Conservation (phyloP, 305 asterid species). For the Solanum hybrid region DNA sequence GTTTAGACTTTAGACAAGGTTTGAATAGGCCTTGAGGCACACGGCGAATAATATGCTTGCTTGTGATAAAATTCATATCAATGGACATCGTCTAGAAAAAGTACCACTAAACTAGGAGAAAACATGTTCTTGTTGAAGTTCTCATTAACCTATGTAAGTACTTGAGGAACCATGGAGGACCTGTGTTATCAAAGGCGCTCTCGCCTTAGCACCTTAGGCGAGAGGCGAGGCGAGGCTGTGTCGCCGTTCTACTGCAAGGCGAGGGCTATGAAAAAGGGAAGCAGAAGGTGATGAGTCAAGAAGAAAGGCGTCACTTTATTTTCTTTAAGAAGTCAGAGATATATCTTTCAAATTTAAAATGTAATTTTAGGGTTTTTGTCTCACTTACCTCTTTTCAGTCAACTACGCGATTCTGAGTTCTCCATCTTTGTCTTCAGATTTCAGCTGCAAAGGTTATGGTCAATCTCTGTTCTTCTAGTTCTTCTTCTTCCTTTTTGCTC, state of each 20-base stretch:
- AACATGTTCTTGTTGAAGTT: neutral
- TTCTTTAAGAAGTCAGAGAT: neutral
- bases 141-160: neutral
- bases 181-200: neutral
- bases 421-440: neutral
- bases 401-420: neutral
- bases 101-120: neutral
- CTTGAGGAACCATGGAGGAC: neutral
- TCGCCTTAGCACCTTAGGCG: neutral
- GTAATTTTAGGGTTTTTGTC: neutral
- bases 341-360: neutral
- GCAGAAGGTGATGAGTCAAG: neutral
- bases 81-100: neutral
- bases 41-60: neutral
- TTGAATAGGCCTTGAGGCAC: neutral
- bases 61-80: neutral
- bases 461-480: neutral
- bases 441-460: neutral
- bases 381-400: neutral
- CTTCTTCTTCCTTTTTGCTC: neutral
- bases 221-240: neutral
- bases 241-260: neutral
- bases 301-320: neutral
- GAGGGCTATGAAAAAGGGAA: neutral
- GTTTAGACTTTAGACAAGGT: neutral